Conservation (phyloP, 2,329 filamentous ascomycete species). For the Karstenula rhodostoma region DNA sequence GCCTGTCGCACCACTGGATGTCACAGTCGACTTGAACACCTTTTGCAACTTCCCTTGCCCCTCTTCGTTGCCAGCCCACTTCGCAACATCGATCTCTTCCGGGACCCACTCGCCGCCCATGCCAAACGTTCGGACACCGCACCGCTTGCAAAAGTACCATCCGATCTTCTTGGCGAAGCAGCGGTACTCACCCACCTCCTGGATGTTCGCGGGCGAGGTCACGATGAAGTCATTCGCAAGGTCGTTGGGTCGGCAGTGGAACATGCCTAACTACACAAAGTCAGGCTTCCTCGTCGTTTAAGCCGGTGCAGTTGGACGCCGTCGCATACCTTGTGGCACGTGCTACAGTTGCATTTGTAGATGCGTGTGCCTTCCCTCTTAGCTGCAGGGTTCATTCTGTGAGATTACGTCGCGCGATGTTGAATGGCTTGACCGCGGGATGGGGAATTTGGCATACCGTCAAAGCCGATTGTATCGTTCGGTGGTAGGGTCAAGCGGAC, state of each 20-base stretch:
- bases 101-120: conserved; percentile 38
- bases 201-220: conserved; percentile 49
- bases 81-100: conserved; percentile 29
- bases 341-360: conserved; percentile 59
- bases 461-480: conserved; percentile 13
- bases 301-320: background rate
- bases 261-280: conserved; percentile 46
- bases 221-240: conserved; percentile 57
- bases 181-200: conserved; percentile 54
- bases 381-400: background rate
- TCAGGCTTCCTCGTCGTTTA: background rate
- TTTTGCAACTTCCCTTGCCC: conserved; percentile 26
- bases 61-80: conserved; percentile 27
- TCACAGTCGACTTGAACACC: conserved; percentile 33
- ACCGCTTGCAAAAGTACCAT: conserved; percentile 59
- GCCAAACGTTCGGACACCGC: conserved; percentile 56
- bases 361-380: conserved; percentile 33
- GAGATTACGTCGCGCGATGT: background rate
- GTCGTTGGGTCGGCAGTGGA: conserved; percentile 54
- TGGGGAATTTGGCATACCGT: background rate
- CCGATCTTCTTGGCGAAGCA: conserved; percentile 42
- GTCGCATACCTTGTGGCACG: conserved; percentile 54
- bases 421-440: background rate
- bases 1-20: conserved; percentile 15
- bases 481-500: conserved; percentile 55